Percentiles rank a stretch among this genome's conserved stretches.
phyloP scores from a whole-genome alignment of 352 stramenopile genomes.

The Globisporangium middletonii region DNA sequence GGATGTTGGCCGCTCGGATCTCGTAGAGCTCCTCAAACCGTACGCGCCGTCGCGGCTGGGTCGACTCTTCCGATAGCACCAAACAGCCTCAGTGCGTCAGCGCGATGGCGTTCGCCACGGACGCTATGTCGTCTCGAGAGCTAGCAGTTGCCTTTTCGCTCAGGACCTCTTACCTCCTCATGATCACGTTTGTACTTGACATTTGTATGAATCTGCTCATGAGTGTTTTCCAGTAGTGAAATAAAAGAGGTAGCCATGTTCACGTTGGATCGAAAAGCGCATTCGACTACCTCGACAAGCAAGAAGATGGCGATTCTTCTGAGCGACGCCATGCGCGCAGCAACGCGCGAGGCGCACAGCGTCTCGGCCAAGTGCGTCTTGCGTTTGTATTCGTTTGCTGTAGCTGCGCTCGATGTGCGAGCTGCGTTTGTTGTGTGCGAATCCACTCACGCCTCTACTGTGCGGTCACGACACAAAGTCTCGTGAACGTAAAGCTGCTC shows the following conservation, averaged over 20 bases:
- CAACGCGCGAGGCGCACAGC: conserved; percentile 41
- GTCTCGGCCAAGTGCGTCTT: conserved; percentile 48
- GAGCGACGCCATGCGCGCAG: conserved; percentile 45
- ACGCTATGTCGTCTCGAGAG: too few relatives aligned
- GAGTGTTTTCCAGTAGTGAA: too few relatives aligned
- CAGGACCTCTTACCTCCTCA: too few relatives aligned
- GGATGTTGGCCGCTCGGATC: background rate
- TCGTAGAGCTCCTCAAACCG: background rate
- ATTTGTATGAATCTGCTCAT: too few relatives aligned
- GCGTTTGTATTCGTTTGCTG: background rate
- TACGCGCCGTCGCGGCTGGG: background rate
- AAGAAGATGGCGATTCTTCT: background rate
- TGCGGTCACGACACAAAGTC: conserved; percentile 13
- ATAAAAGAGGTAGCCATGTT: too few relatives aligned
- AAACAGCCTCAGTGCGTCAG: too few relatives aligned
- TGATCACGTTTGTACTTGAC: too few relatives aligned
- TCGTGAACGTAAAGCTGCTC: conserved; percentile 66
- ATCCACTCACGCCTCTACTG: background rate
- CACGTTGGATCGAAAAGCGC: too few relatives aligned
- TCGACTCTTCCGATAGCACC: background rate
- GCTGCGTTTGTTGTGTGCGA: background rate
- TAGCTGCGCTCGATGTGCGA: too few relatives aligned
- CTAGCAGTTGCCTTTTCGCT: too few relatives aligned
- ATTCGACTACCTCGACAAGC: too few relatives aligned
- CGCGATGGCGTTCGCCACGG: too few relatives aligned